Base-by-base conservation (phyloP, 2,329 filamentous ascomycete species). In the Hymenoscyphus albidus region DNA sequence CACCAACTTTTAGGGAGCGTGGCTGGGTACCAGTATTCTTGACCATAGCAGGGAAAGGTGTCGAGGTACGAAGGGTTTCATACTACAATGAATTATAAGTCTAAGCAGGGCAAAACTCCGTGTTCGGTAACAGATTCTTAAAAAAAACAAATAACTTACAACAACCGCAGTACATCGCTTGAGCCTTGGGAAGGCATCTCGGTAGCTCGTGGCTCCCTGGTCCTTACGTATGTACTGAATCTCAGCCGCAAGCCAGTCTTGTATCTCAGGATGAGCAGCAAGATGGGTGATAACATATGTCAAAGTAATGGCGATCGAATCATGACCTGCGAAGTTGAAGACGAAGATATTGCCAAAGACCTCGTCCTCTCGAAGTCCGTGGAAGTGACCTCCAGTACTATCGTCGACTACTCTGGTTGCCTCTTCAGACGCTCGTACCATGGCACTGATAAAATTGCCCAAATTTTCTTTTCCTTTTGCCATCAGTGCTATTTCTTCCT, bases 271-370 rank as follows among this genome's bases (percentile, higher is more conserved):
- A 69, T 88, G 82, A 71, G 85, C 82, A n/a, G 89, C 90, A 4
- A 93, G 83, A 69, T 85, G 81, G 39, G 90, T 72, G 6, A 92
- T 76, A 2, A 85, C 81, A 73, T 89, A 92, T 76, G 92, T 87
- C 48, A 92, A 79, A 3, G 85, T 83, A 75, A 89, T 90, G 62
- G 90, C 89, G 2, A 89, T 88, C 1, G 90, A 92, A 76, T 93
- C 90, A 75, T 93, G 89, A 16, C 90, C 90, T 0, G 90, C 90
- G 1, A 92, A 80, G 66, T 83, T 80, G 76, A 85, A 84, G 70
- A 87, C 79, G 66, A 87, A 87, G 38, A 88, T 86, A 72, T 92
- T 92, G 62, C 89, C 88, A 48, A 89, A 78, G 65, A 92, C 62
- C 18, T 63, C 55, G 5, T 48, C 27, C 14, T 63, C 61, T 27